Conservation (phyloP, 371 early-diverging fungal genomes). For the Synchytrium microbalum region DNA sequence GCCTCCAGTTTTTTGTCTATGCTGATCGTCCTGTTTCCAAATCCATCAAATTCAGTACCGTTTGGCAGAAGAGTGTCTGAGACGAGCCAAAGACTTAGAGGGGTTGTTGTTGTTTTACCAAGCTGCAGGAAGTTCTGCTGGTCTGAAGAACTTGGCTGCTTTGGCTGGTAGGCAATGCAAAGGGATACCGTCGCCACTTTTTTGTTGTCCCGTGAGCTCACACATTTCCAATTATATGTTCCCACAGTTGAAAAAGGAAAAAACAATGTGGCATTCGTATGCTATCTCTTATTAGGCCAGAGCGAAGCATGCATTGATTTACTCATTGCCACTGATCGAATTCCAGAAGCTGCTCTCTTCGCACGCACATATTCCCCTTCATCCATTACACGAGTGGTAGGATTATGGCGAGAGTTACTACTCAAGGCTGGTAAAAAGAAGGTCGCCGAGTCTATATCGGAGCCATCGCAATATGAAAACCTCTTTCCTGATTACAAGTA, state of each 20-base stretch:
- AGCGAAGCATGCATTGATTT: constrained; percentile 72
- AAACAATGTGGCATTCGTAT: constrained; percentile 85
- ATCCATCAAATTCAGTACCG: constrained; percentile 32
- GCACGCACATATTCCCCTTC: constrained; percentile 84
- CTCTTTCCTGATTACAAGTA: constrained; percentile 73
- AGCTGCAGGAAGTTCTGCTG: constrained; percentile 70
- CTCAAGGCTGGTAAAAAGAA: constrained; percentile 60
- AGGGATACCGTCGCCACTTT: constrained; percentile 1
- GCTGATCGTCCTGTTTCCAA: neutral
- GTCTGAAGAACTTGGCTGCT: constrained; percentile 65
- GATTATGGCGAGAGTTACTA: constrained; percentile 72
- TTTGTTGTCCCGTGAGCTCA: constrained; percentile 4
- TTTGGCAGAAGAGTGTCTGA: constrained; percentile 84
- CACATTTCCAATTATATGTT: neutral
- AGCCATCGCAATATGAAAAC: constrained; percentile 73
- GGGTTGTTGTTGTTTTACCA: constrained; percentile 85
- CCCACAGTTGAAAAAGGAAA: constrained; percentile 56
- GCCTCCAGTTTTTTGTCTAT: too few relatives aligned
- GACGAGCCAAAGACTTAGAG: constrained; percentile 78
- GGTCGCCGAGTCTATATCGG: constrained; percentile 81
- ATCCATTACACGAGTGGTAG: constrained; percentile 59
- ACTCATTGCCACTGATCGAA: constrained; percentile 72
- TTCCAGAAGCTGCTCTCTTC: constrained; percentile 94
- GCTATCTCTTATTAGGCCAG: constrained; percentile 64
- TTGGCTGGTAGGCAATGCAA: constrained; percentile 49